A percentile compares a stretch with the other conserved stretches of the same genome.
These are phyloP conservation scores for Fraxinus paxiana DNA, from an alignment of 305 asterid genomes.

Conservation along the genomic window DNA sequence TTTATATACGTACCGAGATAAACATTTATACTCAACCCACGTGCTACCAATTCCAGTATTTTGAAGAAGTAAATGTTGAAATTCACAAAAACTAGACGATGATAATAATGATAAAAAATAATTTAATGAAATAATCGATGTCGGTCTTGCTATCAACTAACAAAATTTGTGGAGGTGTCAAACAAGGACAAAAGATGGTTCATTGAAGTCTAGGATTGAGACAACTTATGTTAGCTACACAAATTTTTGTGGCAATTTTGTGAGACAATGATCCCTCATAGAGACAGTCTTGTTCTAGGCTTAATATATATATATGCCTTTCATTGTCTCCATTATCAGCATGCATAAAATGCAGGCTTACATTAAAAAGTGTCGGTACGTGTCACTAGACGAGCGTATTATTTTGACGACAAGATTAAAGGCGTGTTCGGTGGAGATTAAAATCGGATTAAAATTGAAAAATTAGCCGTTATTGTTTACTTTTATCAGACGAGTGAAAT, in stretches of 20 bases:
- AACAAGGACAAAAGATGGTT: neutral
- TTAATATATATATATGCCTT: neutral
- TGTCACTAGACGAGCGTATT: neutral
- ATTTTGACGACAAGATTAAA: neutral
- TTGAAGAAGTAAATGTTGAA: neutral
- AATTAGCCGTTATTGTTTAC: too few relatives aligned
- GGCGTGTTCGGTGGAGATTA: too few relatives aligned
- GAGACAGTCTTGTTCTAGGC: neutral
- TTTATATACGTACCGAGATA: neutral
- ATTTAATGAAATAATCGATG: neutral
- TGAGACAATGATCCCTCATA: constrained; percentile 16
- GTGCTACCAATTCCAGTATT: neutral
- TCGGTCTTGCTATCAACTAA: neutral
- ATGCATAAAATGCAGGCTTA: neutral
- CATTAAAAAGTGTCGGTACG: neutral
- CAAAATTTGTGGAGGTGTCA: neutral
- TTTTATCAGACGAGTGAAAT: too few relatives aligned
- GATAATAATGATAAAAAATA: neutral
- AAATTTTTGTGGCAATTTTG: constrained; percentile 1
- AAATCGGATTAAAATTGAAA: too few relatives aligned
- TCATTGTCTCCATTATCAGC: neutral
- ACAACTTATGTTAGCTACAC: constrained; percentile 6
- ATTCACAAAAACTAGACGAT: neutral
- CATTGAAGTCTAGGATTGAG: constrained; percentile 5
- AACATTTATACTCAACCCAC: neutral